phyloP scores from a whole-genome alignment of 2,329 filamentous ascomycete genomes.

The Aureobasidium sp. region DNA sequence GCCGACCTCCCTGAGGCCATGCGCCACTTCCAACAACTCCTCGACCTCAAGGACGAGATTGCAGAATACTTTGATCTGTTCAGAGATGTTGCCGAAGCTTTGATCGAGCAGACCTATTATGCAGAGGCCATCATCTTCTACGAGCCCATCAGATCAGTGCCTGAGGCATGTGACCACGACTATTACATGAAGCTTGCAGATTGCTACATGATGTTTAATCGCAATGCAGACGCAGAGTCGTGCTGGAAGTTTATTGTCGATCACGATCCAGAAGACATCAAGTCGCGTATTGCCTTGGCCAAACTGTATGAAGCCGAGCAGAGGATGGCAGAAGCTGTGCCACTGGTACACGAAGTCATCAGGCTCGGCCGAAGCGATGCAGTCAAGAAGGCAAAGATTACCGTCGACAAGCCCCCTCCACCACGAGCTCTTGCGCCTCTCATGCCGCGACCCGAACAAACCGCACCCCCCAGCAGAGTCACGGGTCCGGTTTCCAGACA shows the following conservation, averaged over 20 bases:
- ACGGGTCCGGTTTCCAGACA: background rate
- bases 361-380: conserved; percentile 42
- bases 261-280: conserved; percentile 60
- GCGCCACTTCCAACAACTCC: conserved; percentile 44
- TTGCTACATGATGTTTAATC: conserved; percentile 58
- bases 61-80: conserved; percentile 71
- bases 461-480: background rate
- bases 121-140: conserved; percentile 52
- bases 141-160: conserved; percentile 31
- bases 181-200: conserved; percentile 49
- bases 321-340: conserved; percentile 65
- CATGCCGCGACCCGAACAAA: background rate
- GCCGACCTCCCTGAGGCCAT: conserved; percentile 54
- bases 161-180: conserved; percentile 39
- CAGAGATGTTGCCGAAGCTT: conserved; percentile 56
- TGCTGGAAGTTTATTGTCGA: conserved; percentile 68
- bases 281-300: conserved; percentile 69
- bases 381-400: conserved; percentile 36
- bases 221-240: conserved; percentile 62
- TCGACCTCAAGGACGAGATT: conserved; percentile 57
- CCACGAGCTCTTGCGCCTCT: background rate
- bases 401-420: conserved; percentile 2
- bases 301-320: conserved; percentile 69
- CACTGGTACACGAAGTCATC: conserved; percentile 67
- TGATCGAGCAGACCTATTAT: conserved; percentile 43